Evolutionary conservation across 768 basidiomycete genomes (phyloP), one percentile per base, ranked within the genome.

Genomic region (Naganishia onofrii): DNA sequence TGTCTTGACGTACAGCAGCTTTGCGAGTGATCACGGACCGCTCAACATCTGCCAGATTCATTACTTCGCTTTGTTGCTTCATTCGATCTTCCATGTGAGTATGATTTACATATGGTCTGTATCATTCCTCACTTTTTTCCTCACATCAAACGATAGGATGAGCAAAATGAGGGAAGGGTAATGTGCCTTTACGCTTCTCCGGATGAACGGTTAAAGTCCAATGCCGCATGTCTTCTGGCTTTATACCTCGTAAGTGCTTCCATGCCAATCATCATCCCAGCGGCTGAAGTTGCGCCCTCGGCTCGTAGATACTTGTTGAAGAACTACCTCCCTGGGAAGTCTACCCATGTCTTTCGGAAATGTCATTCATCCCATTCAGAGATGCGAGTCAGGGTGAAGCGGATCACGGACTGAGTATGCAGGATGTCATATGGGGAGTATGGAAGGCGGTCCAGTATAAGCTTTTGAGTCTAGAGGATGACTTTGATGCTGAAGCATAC

Each of bases 311-410:
- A 10, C 56, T 71, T 2, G 38, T 54, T 23, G 32, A 68, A 32
- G 44, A 63, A 15, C n/a, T 26, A 1, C 26, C 52, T 15, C 94
- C 95, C 34, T 94, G 92, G 88, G 91, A 94, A 81, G 93, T 93
- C 2, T 94, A 97, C 79, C 88, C 92, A 74, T 94, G 95, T 2
- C 89, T 98, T 66, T 91, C 93, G 36, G 88, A 92, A 76, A 78
- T 93, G 44, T 92, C 95, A 81, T 68, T 79, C 34, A 74, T 74
- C 88, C 89, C 92, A 19, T 98, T 98, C 79, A 86, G 96, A 70
- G 96, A 99, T 76, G 96, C 96, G 23, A 94, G 95, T 3, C 87
- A 91, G 48, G 93, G 93, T 0, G 87, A 88, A 15, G 91, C 92
- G 10, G 93, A 97, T 81, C 96, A 93, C 83, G 92, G 90, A 77